Conservation (phyloP, 768 basidiomycete genomes). For the Leccinum uliginosum region DNA sequence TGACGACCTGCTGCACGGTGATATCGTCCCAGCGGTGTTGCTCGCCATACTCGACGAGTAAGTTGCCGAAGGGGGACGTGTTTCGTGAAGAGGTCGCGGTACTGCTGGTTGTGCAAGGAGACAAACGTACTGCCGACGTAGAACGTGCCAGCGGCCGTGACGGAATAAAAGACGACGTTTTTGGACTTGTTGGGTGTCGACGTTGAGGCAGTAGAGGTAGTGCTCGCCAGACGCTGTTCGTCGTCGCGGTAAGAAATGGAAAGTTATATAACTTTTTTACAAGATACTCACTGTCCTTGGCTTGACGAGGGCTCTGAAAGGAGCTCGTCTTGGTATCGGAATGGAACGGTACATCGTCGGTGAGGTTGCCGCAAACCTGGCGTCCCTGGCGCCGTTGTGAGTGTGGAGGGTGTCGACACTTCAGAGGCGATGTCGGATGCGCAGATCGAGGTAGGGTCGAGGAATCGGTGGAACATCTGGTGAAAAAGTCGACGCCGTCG, state of each 20-base stretch:
- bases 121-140: slow-evolving; percentile 79
- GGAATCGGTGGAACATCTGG: no score
- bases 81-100: slow-evolving; percentile 83
- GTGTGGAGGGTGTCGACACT: no score
- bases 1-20: slow-evolving; percentile 54
- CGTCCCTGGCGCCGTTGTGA: no score
- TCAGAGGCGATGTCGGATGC: no score
- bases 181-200: slow-evolving; percentile 48
- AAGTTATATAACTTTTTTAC: not conserved
- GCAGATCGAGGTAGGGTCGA: no score
- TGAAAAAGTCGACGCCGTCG: no score
- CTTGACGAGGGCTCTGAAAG: no score
- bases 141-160: slow-evolving; percentile 67
- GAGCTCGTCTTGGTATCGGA: no score
- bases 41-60: slow-evolving; percentile 80
- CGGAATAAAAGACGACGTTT: slow-evolving; percentile 58
- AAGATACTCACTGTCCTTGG: slow-evolving; percentile 47
- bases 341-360: no score
- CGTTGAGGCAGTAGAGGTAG: slow-evolving; percentile 32
- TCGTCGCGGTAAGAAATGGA: not conserved
- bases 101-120: slow-evolving; percentile 40
- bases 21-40: slow-evolving; percentile 73
- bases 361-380: no score
- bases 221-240: slow-evolving; percentile 53
- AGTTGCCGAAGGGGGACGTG: slow-evolving; percentile 75